phyloP scores from a whole-genome alignment of 2,329 filamentous ascomycete genomes.

The Ascochyta pisi region DNA sequence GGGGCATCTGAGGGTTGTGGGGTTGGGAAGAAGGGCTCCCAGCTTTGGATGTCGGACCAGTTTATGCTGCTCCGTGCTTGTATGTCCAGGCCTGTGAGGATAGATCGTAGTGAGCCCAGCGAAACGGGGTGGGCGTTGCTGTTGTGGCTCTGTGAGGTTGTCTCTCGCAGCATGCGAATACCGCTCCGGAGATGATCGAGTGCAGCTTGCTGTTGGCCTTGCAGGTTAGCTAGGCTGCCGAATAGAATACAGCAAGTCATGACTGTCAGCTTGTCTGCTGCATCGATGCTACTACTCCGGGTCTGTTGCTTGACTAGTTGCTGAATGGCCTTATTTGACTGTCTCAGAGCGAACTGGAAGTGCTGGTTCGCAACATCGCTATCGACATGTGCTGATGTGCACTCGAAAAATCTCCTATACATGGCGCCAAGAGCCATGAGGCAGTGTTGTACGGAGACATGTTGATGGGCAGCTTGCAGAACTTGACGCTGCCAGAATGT shows the following conservation, averaged over 20 bases:
- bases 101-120: constrained; percentile 35
- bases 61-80: constrained; percentile 40
- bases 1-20: constrained; percentile 1
- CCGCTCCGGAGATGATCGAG: constrained; percentile 42
- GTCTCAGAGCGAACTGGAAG: constrained; percentile 39
- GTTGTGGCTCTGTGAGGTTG: constrained; percentile 25
- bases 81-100: constrained; percentile 42
- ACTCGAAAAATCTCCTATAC: constrained; percentile 40
- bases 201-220: constrained; percentile 39
- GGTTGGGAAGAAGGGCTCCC: constrained; percentile 33
- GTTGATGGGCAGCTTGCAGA: constrained; percentile 41
- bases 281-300: background rate
- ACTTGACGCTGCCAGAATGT: constrained; percentile 43
- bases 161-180: constrained; percentile 39
- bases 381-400: constrained; percentile 26
- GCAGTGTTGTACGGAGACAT: constrained; percentile 40
- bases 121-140: constrained; percentile 30
- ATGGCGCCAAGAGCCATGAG: constrained; percentile 42
- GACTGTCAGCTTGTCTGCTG: constrained; percentile 35
- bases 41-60: constrained; percentile 22
- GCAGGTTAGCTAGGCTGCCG: constrained; percentile 41
- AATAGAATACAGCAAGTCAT: constrained; percentile 44
- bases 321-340: constrained; percentile 42
- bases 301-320: constrained; percentile 25
- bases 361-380: constrained; percentile 33